Percentiles rank a stretch among this genome's conserved stretches.
These are phyloP conservation scores for Zymoseptoria brevis DNA, from an alignment of 2,329 filamentous ascomycete species.

Conservation along the genomic window DNA sequence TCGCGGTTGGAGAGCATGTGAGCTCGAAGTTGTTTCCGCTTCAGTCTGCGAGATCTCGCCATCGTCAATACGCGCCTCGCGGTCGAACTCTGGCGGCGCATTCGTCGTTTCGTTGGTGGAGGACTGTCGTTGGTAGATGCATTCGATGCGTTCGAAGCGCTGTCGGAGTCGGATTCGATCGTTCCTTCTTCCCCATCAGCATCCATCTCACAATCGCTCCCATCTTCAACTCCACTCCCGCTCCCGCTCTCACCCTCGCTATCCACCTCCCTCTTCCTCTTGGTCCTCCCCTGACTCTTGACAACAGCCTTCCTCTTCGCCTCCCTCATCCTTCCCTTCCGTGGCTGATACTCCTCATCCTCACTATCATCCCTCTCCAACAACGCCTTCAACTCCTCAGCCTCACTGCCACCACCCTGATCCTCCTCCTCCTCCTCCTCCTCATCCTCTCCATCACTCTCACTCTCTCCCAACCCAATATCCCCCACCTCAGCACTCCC, in stretches of 20 bases:
- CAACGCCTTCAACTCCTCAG: neutral
- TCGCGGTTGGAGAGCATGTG: neutral
- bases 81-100: neutral
- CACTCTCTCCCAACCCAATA: neutral
- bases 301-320: neutral
- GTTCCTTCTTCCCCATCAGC: neutral
- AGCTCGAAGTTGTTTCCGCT: neutral
- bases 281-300: neutral
- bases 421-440: constrained; percentile 1
- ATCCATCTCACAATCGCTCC: neutral
- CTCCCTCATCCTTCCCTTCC: neutral
- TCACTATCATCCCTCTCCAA: neutral
- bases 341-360: constrained; percentile 3
- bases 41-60: neutral
- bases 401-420: constrained; percentile 1
- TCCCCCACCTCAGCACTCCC: neutral
- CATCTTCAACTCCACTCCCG: neutral
- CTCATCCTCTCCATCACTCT: neutral
- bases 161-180: neutral
- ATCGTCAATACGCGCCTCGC: neutral
- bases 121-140: neutral
- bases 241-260: neutral
- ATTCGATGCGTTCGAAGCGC: neutral
- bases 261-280: neutral
- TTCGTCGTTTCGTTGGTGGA: neutral